Percentiles rank a stretch among this genome's conserved stretches.
These are phyloP conservation scores for Penicillium egyptiacum DNA, from an alignment of 495 filamentous ascomycete genomes.

Conservation along the genomic window DNA sequence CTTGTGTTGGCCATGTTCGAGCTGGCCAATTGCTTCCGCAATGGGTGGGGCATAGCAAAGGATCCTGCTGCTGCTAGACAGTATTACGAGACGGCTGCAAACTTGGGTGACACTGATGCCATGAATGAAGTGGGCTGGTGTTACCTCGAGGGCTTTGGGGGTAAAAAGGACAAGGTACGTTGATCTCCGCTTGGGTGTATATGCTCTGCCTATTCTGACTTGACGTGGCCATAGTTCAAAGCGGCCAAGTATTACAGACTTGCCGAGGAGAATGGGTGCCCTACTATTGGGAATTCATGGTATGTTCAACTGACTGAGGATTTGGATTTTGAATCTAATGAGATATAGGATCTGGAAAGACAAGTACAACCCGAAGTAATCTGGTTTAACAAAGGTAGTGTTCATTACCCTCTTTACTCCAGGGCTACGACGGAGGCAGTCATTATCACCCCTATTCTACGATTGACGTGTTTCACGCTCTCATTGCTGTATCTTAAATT, in stretches of 20 bases:
- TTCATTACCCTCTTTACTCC: no score
- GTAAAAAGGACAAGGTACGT: conserved; percentile 95
- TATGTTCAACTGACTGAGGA: conserved; percentile 51
- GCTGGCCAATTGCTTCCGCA: conserved; percentile 86
- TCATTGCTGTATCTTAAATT: background rate
- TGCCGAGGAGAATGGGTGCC: conserved; percentile 84
- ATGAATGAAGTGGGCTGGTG: conserved; percentile 98
- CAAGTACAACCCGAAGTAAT: conserved; percentile 75
- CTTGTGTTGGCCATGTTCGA: conserved; percentile 98
- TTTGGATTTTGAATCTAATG: conserved; percentile 25
- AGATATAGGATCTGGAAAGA: conserved; percentile 89
- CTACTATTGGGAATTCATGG: conserved; percentile 94
- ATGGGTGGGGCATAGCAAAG: conserved; percentile 91
- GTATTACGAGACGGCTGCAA: conserved; percentile 97
- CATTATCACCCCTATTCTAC: background rate
- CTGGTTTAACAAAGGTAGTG: no score
- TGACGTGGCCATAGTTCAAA: conserved; percentile 58
- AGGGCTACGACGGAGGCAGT: background rate
- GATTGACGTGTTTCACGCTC: background rate
- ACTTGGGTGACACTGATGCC: conserved; percentile 92
- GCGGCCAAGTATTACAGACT: conserved; percentile 92
- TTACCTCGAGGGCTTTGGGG: conserved; percentile 90
- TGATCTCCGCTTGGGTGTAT: conserved; percentile 9
- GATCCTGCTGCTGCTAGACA: conserved; percentile 86
- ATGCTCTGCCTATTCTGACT: conserved; percentile 14